Evolutionary conservation across 495 filamentous ascomycete species (phyloP), one percentile per base, ranked within the genome.

Genomic region (Hyphodiscus hymeniophilus): DNA sequence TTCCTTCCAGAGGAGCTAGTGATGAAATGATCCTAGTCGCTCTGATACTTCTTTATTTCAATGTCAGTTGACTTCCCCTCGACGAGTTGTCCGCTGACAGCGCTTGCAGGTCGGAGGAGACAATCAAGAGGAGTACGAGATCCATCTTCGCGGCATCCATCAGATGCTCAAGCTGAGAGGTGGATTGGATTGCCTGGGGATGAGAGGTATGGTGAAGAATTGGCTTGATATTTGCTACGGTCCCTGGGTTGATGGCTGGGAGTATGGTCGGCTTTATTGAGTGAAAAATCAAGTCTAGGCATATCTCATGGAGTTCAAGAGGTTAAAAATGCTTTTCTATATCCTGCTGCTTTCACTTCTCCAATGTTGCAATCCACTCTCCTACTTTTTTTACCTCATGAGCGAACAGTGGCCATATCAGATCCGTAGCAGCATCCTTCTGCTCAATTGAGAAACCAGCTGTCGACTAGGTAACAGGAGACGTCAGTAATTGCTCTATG

Each of bases 371-470:
- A 6, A 34, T 48, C 55, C 50, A 53, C 31, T 54, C 50, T 8
- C 22, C 46, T 16, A 54, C 50, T 3, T 46, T 57, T 23, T 28
- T 42, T 8, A 57, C 55, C 33, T 53, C 42, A 39, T 53, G 32
- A 7, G 47, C 50, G n/a, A 57, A 53, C 16, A 57, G 23, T 15
- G 55, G 55, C 55, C 55, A 57, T 26, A 57, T 47, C 7, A 57
- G 33, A 3, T 54, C 47, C 8, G 46, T 44, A 10, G 55, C 50
- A 1, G 45, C 55, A 21, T 50, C 21, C 26, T 49, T 51, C 21
- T 50, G 45, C 26, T 38, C 49, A 26, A 21, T 41, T 1, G 50
- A 40, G 34, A 42, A 53, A 15, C 50, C 55, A 2, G 55, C 55
- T 2, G 55, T 54, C 0, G 13, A 18, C n/a, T n/a, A n/a, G n/a